Conservation (phyloP, 2,329 filamentous ascomycete genomes). For the Didymellaceae sp. region DNA sequence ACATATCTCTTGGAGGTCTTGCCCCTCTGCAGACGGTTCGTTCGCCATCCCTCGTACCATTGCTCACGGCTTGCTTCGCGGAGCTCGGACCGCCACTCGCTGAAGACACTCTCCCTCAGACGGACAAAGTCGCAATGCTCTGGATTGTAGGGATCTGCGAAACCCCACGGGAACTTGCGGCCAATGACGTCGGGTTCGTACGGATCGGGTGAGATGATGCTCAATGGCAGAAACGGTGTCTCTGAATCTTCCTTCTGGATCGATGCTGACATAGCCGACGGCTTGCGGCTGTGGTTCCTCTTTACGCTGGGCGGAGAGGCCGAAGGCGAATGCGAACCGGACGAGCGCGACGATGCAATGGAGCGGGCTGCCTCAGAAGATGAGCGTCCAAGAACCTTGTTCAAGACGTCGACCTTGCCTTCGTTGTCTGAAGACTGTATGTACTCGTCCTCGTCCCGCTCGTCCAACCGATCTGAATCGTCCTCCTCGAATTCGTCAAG, state of each 20-base stretch:
- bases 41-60: constrained; percentile 97
- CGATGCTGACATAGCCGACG: constrained; percentile 49
- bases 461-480: constrained; percentile 59
- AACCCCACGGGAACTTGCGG: constrained; percentile 94
- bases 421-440: constrained; percentile 45
- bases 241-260: constrained; percentile 51
- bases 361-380: constrained; percentile 47
- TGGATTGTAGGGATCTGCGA: constrained; percentile 89
- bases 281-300: constrained; percentile 48
- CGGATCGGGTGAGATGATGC: constrained; percentile 90
- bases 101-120: constrained; percentile 90
- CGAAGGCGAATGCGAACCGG: constrained; percentile 40
- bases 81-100: constrained; percentile 89
- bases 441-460: constrained; percentile 59
- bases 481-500: constrained; percentile 74
- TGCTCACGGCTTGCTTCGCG: constrained; percentile 88
- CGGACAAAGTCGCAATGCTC: constrained; percentile 93
- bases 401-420: constrained; percentile 44
- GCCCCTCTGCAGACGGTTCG: constrained; percentile 53
- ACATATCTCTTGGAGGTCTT: constrained; percentile 30
- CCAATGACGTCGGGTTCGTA: constrained; percentile 83
- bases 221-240: constrained; percentile 80
- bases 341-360: constrained; percentile 41
- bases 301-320: constrained; percentile 43
- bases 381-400: constrained; percentile 48